Evolutionary conservation across 257 asterid genomes (phyloP).

Genomic region (Ehretia macrophylla): DNA sequence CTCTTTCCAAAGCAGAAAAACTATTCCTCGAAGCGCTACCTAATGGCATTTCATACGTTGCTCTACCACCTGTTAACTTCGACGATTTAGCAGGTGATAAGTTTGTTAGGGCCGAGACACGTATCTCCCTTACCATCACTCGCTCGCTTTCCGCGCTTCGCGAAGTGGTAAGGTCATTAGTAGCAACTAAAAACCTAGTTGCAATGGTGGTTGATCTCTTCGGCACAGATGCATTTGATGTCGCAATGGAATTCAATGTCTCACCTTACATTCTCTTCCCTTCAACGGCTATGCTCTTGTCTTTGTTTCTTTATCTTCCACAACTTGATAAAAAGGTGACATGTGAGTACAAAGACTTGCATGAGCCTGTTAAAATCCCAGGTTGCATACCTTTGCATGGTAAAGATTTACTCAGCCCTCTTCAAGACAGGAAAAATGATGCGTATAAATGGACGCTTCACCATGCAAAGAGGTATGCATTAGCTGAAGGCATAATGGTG

Average conservation of each 20-base stretch:
- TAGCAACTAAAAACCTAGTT: conserved; percentile 9
- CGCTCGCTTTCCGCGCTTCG: conserved; percentile 55
- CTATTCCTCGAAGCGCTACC: conserved; percentile 53
- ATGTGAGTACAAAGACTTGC: conserved; percentile 45
- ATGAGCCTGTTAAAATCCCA: conserved; percentile 51
- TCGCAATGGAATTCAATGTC: conserved; percentile 37
- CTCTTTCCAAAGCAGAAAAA: conserved; percentile 39
- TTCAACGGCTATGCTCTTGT: conserved; percentile 52
- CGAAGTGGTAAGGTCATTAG: conserved; percentile 25
- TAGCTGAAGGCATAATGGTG: conserved; percentile 61
- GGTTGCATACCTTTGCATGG: conserved; percentile 65
- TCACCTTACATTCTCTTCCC: conserved; percentile 52
- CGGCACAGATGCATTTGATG: conserved; percentile 68
- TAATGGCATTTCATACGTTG: conserved; percentile 23
- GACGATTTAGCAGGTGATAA: conserved; percentile 42
- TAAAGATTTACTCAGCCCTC: conserved; percentile 49
- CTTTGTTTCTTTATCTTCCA: conserved; percentile 46
- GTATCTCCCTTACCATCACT: conserved; percentile 44
- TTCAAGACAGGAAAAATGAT: conserved; percentile 55
- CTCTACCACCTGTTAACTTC: conserved; percentile 49
- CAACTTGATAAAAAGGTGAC: conserved; percentile 37
- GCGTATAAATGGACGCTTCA: conserved; percentile 57
- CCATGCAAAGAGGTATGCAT: conserved; percentile 34
- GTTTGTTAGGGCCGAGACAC: conserved; percentile 49
- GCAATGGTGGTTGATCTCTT: conserved; percentile 76